Percentiles rank a stretch among this genome's conserved stretches.
phyloP scores from a whole-genome alignment of 129 eudicot species.

The Artemisia annua region DNA sequence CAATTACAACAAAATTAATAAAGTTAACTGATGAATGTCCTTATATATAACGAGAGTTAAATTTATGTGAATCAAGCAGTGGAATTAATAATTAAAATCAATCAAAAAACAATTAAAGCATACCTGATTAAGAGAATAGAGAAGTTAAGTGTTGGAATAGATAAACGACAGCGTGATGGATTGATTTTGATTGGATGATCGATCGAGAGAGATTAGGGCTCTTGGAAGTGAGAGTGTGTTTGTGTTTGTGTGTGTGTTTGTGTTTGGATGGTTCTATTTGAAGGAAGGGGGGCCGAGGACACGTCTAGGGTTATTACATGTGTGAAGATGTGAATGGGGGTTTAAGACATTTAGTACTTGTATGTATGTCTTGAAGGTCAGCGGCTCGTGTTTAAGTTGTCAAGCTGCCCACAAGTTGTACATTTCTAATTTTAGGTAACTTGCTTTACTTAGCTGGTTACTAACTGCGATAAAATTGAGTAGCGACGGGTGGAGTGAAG shows the following conservation, averaged over 20 bases:
- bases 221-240: constrained; percentile 28
- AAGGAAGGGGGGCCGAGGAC: constrained; percentile 35
- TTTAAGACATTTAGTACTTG: background rate
- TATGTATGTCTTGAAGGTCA: no score
- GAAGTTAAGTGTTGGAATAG: constrained; percentile 15
- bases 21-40: no score
- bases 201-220: constrained; percentile 50
- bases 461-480: no score
- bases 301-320: constrained; percentile 43
- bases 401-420: no score
- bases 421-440: background rate
- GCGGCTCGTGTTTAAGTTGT: no score
- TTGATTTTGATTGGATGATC: constrained; percentile 19
- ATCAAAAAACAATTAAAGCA: background rate
- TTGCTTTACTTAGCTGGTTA: background rate
- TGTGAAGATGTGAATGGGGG: constrained; percentile 30
- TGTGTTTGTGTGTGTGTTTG: background rate
- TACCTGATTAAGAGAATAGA: constrained; percentile 26
- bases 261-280: constrained; percentile 47
- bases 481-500: no score
- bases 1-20: no score
- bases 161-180: constrained; percentile 28
- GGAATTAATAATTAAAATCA: no score
- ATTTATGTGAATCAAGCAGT: no score
- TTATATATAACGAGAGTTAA: background rate